A percentile compares a stretch with the other conserved stretches of the same genome.
Evolutionary conservation across 169 alveolate genomes (phyloP).

Genomic region (Babesia bigemina): DNA sequence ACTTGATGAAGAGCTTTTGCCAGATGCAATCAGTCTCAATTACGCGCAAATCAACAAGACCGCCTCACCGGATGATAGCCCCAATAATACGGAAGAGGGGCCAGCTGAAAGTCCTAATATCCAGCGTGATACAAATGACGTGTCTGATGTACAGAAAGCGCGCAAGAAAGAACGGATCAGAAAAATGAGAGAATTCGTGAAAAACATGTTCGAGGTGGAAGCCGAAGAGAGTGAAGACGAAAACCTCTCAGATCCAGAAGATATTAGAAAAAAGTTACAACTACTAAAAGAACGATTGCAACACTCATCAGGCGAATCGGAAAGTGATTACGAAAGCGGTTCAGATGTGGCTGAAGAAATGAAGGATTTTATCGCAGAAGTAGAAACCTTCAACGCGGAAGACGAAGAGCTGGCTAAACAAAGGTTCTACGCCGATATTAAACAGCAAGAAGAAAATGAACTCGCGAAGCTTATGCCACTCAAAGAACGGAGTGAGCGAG

Average conservation of each 20-base stretch:
- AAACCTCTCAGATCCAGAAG: constrained; percentile 71
- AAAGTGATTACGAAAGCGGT: constrained; percentile 47
- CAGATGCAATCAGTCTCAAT: constrained; percentile 19
- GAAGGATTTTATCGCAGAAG: constrained; percentile 59
- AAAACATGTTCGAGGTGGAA: constrained; percentile 56
- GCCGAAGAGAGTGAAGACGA: constrained; percentile 71
- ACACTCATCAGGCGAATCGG: constrained; percentile 46
- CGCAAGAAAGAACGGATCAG: constrained; percentile 14
- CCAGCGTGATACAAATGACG: background rate
- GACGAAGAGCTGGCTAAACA: constrained; percentile 68
- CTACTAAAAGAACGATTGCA: constrained; percentile 46
- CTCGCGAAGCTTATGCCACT: constrained; percentile 60
- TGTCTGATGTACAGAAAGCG: background rate
- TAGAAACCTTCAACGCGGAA: constrained; percentile 59
- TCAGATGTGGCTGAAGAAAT: constrained; percentile 47
- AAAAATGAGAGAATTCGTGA: constrained; percentile 55
- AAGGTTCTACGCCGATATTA: constrained; percentile 60
- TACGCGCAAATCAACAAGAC: constrained; percentile 30
- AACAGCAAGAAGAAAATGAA: constrained; percentile 50
- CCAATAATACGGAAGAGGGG: constrained; percentile 1
- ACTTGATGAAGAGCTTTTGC: constrained; percentile 18
- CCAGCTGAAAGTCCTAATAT: background rate
- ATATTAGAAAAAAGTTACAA: constrained; percentile 30
- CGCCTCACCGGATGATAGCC: background rate
- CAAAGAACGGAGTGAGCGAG: constrained; percentile 61